Evolutionary conservation across 2,329 filamentous ascomycete genomes (phyloP), one percentile per base, ranked within the genome.

Genomic region (Penicillium hordei): DNA sequence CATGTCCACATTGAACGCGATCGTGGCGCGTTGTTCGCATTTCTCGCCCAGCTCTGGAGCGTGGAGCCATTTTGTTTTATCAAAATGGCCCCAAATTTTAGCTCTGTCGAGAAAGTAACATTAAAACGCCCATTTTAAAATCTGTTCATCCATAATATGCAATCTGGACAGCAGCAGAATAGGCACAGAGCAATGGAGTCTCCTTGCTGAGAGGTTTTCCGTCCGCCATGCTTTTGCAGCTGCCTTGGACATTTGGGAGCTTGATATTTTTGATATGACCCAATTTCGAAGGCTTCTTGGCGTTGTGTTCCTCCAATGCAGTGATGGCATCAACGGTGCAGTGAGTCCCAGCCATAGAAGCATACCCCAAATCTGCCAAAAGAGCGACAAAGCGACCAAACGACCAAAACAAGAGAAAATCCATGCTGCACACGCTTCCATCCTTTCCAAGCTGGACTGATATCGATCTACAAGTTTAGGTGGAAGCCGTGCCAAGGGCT

Each of bases 401-500:
- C 80, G 68, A 1, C 77, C 77, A 55, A 75, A 79, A 7, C 78
- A 71, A 6, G 9, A 78, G 77, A 76, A 59, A 81, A 80, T 5
- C 72, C 78, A 57, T 80, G 78, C 60, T 80, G 77, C 72, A 80
- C 76, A 2, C 76, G 72, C 63, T 80, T 81, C 0, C 71, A 57
- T 75, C 72, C n/a, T 72, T 72, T 44, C 75, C 78, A 55, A 73
- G 79, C 58, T 79, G 74, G 4, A 76, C 77, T 2, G 72, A 70
- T 75, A 79, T 79, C 5, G 77, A 62, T 2, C 74, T 75, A 42
- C 74, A 65, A 4, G 72, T 71, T 57, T 79, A 75, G 0, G 73
- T 78, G 53, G 72, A 77, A 1, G 75, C 76, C 9, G 75, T 78
- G 9, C 76, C 75, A 13, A 79, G 58, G 0, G 75, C 73, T 2